Conservation (phyloP, 164 flowering plant species). For the Echeveria elegans region DNA sequence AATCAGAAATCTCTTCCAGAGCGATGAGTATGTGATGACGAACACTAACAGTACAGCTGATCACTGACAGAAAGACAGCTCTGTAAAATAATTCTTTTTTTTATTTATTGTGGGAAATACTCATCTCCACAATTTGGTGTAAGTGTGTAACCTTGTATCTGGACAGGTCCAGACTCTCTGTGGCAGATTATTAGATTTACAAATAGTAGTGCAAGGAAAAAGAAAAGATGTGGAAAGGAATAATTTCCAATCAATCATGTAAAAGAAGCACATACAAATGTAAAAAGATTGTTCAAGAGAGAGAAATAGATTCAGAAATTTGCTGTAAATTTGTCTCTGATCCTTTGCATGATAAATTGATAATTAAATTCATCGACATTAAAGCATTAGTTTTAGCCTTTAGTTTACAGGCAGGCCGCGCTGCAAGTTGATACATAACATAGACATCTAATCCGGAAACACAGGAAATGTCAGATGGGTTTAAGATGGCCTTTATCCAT, state of each 20-base stretch:
- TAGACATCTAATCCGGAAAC: too few relatives aligned
- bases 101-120: slow-evolving; percentile 19
- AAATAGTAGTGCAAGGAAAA: not conserved
- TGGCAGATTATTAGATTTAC: not conserved
- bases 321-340: too few relatives aligned
- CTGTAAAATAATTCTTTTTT: slow-evolving; percentile 20
- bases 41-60: slow-evolving; percentile 5
- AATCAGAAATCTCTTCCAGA: slow-evolving; percentile 55
- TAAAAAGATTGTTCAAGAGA: not conserved
- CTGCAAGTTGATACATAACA: too few relatives aligned
- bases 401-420: too few relatives aligned
- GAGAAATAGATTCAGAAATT: too few relatives aligned
- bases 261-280: not conserved
- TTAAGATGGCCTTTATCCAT: too few relatives aligned
- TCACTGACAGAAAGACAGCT: slow-evolving; percentile 12
- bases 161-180: not conserved
- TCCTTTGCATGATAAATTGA: too few relatives aligned
- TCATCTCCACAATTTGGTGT: slow-evolving; percentile 27
- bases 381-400: too few relatives aligned
- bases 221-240: not conserved
- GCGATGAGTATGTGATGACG: slow-evolving; percentile 73
- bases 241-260: not conserved
- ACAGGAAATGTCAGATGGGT: too few relatives aligned
- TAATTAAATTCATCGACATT: too few relatives aligned
- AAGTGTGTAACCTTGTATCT: slow-evolving; percentile 15